Evolutionary conservation across 2,329 filamentous ascomycete species (phyloP).

Genomic region (Coniosporium tulheliwenetii): DNA sequence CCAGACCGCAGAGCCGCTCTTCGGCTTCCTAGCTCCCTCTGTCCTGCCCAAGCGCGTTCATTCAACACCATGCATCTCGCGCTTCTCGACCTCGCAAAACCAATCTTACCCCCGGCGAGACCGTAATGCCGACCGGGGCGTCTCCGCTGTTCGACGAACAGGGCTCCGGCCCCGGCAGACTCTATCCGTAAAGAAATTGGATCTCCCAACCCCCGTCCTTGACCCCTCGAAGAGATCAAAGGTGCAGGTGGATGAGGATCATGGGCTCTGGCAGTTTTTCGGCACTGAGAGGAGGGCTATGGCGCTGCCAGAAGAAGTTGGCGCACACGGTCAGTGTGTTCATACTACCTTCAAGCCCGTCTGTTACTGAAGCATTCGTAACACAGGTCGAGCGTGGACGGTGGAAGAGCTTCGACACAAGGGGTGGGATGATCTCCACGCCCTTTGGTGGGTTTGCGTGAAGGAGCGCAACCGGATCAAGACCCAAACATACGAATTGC

Average conservation of each 20-base stretch:
- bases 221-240: conserved; percentile 40
- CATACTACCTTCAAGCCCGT: not conserved
- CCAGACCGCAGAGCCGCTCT: not conserved
- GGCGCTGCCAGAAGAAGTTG: conserved; percentile 54
- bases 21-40: not conserved
- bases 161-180: conserved; percentile 49
- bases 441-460: conserved; percentile 85
- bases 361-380: not conserved
- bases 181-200: conserved; percentile 56
- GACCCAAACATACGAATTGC: conserved; percentile 59
- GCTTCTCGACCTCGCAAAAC: not conserved
- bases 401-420: conserved; percentile 75
- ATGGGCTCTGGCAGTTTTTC: conserved; percentile 92
- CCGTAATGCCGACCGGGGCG: conserved; percentile 63
- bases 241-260: conserved; percentile 49
- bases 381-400: conserved; percentile 59
- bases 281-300: conserved; percentile 52
- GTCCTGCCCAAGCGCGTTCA: not conserved
- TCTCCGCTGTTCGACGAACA: conserved; percentile 65
- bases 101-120: conserved; percentile 31
- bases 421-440: conserved; percentile 85
- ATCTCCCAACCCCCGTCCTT: conserved; percentile 56
- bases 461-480: conserved; percentile 80
- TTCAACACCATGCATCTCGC: not conserved
- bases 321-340: conserved; percentile 43